Evolutionary conservation across 164 flowering plant genomes (phyloP).

Genomic region (Vitis labrusca): DNA sequence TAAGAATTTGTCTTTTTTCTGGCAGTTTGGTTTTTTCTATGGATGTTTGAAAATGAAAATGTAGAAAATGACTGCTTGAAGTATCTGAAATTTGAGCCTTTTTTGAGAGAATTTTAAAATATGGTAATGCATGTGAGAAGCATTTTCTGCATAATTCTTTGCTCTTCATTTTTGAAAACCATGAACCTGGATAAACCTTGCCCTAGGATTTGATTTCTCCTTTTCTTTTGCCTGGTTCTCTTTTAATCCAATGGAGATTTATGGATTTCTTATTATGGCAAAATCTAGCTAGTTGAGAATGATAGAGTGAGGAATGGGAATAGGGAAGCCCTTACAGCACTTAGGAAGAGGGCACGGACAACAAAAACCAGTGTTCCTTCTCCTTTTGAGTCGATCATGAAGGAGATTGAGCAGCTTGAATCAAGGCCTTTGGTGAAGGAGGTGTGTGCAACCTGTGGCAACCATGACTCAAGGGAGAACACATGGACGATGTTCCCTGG

Average conservation of each 20-base stretch:
- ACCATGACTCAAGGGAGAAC: constrained; percentile 65
- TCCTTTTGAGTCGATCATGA: constrained; percentile 82
- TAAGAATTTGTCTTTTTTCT: too few relatives aligned
- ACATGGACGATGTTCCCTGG: constrained; percentile 94
- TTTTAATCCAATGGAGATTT: background rate
- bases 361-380: constrained; percentile 79
- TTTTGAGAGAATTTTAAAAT: too few relatives aligned
- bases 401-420: constrained; percentile 48
- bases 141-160: too few relatives aligned
- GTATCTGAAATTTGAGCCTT: too few relatives aligned
- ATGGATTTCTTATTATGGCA: background rate
- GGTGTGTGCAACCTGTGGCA: constrained; percentile 80
- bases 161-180: too few relatives aligned
- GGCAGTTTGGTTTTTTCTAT: too few relatives aligned
- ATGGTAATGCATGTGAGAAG: too few relatives aligned
- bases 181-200: background rate
- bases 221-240: background rate
- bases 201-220: background rate
- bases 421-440: constrained; percentile 74
- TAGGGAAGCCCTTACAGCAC: constrained; percentile 83
- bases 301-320: constrained; percentile 82
- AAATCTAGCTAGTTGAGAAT: constrained; percentile 72
- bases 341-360: constrained; percentile 76
- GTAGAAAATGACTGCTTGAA: too few relatives aligned
- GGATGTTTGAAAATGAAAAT: too few relatives aligned